Evolutionary conservation across 2,329 filamentous ascomycete species (phyloP).

Genomic region (Fusarium verrucosum): DNA sequence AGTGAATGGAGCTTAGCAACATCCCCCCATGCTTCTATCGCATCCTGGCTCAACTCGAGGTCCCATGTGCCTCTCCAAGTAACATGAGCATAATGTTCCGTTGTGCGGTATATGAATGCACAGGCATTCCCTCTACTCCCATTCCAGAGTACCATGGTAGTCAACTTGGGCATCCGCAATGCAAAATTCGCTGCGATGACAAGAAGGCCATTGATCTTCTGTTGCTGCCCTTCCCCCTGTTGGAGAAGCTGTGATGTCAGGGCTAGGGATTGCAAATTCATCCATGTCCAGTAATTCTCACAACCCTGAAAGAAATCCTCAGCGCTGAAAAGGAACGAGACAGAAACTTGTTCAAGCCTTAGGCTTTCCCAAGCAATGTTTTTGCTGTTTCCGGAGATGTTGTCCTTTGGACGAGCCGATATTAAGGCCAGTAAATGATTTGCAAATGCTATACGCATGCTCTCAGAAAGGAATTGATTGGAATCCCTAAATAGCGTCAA

Average conservation of each 20-base stretch:
- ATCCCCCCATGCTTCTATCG: not conserved
- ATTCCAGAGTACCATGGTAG: conserved; percentile 3
- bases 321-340: conserved; percentile 1
- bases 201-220: not conserved
- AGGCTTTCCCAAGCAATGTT: not conserved
- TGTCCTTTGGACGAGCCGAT: not conserved
- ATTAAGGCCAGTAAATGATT: not conserved
- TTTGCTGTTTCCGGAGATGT: not conserved
- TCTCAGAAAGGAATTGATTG: not conserved
- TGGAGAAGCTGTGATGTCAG: not conserved
- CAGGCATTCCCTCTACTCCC: not conserved
- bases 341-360: not conserved
- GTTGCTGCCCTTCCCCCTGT: accelerated
- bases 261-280: not conserved
- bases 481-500: not conserved
- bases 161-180: not conserved
- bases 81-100: not conserved
- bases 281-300: not conserved
- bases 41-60: not conserved
- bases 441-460: not conserved
- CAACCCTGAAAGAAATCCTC: not conserved
- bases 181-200: not conserved
- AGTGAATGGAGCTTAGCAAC: not conserved
- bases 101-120: not conserved
- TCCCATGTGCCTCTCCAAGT: conserved; percentile 8